These are phyloP conservation scores for Poronia punctata DNA, from an alignment of 495 filamentous ascomycete genomes.

Conservation along the genomic window DNA sequence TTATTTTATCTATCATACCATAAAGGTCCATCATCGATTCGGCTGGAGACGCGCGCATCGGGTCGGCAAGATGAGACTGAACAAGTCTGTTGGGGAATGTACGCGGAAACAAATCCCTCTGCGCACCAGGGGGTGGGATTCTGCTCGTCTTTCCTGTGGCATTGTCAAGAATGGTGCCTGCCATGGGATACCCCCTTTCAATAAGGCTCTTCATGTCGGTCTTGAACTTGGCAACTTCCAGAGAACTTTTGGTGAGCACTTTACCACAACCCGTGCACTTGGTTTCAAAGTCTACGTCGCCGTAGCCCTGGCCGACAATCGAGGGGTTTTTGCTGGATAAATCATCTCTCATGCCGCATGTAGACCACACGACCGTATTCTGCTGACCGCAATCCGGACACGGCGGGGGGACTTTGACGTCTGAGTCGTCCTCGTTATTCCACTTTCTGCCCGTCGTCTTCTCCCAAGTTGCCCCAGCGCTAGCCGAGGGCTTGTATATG, in stretches of 20 bases:
- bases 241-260: conserved; percentile 45
- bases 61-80: conserved; percentile 28
- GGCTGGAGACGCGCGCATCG: conserved; percentile 28
- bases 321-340: conserved; percentile 10
- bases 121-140: background rate
- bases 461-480: conserved; percentile 43
- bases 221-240: conserved; percentile 51
- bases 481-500: conserved; percentile 48
- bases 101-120: conserved; percentile 21
- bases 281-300: conserved; percentile 51
- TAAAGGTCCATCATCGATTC: conserved; percentile 38
- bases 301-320: conserved; percentile 50
- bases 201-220: conserved; percentile 44
- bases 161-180: conserved; percentile 52
- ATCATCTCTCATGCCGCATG: conserved; percentile 33
- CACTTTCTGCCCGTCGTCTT: conserved; percentile 47
- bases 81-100: conserved; percentile 59
- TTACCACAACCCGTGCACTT: conserved; percentile 42
- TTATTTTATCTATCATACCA: conserved; percentile 34
- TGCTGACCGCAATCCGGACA: conserved; percentile 50
- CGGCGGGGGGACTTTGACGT: conserved; percentile 35
- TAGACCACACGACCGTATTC: conserved; percentile 55
- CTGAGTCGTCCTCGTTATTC: conserved; percentile 49
- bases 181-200: conserved; percentile 44
- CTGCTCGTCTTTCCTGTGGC: conserved; percentile 28